Conservation (phyloP, 768 basidiomycete species). For the Boletus huronensis region DNA sequence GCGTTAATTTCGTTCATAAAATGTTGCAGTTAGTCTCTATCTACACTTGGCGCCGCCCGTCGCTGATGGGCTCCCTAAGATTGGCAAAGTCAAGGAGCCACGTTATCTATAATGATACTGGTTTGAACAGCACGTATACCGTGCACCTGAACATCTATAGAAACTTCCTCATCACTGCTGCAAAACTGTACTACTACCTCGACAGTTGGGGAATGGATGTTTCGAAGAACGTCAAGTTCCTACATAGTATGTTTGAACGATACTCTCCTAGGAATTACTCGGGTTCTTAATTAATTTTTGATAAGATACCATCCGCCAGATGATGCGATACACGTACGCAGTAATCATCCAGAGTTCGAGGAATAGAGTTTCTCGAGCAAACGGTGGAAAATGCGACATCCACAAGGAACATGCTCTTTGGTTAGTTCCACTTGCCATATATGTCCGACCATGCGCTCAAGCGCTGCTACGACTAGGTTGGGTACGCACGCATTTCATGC, state of each 20-base stretch:
- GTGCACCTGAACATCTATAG: constrained; percentile 85
- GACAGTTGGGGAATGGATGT: constrained; percentile 51
- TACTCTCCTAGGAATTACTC: neutral
- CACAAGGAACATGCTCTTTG: constrained; percentile 55
- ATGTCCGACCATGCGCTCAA: constrained; percentile 2
- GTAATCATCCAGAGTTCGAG: constrained; percentile 46
- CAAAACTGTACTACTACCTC: constrained; percentile 86
- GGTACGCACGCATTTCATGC: constrained; percentile 76
- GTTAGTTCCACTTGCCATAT: constrained; percentile 38
- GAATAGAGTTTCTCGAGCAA: constrained; percentile 37
- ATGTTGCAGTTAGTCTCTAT: constrained; percentile 63
- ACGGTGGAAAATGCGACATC: constrained; percentile 41
- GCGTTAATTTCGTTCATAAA: constrained; percentile 61
- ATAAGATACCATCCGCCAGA: constrained; percentile 59
- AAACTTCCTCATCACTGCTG: constrained; percentile 74
- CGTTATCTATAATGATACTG: constrained; percentile 73
- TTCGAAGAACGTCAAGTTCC: constrained; percentile 45
- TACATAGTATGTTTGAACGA: constrained; percentile 45
- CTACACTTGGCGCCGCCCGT: neutral
- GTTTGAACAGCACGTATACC: constrained; percentile 56
- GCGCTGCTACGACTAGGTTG: constrained; percentile 49
- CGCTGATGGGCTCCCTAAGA: constrained; percentile 36
- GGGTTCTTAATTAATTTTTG: neutral
- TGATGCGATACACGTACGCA: constrained; percentile 54
- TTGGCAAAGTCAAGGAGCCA: constrained; percentile 72